These are phyloP conservation scores for Phlyctochytrium arcticum DNA, from an alignment of 192 early-diverging fungal species.

Conservation along the genomic window DNA sequence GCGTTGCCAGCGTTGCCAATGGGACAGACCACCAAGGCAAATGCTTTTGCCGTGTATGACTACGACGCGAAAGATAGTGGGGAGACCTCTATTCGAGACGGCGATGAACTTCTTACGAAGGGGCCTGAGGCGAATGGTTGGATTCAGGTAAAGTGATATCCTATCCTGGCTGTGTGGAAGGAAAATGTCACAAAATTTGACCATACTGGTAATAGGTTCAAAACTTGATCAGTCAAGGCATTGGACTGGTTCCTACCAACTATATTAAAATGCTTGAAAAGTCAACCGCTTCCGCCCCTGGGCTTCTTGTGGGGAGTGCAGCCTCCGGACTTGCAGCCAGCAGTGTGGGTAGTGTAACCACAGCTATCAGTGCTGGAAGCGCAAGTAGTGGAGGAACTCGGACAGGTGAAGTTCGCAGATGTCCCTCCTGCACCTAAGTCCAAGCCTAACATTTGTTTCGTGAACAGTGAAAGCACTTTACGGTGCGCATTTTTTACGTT, in stretches of 20 bases:
- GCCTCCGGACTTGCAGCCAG: no score
- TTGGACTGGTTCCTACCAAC: constrained; percentile 37
- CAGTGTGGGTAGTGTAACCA: no score
- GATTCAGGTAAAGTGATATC: constrained; percentile 38
- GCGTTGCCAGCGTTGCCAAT: neutral
- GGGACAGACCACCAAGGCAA: constrained; percentile 1
- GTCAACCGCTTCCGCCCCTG: no score
- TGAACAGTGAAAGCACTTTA: constrained; percentile 18
- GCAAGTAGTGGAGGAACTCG: no score
- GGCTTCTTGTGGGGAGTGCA: no score
- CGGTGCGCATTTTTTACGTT: no score
- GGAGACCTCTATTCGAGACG: constrained; percentile 32
- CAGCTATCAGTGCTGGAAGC: no score
- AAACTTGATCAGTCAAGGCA: constrained; percentile 14
- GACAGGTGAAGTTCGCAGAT: no score
- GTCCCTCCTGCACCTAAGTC: no score
- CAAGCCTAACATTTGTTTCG: no score
- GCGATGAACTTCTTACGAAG: constrained; percentile 36
- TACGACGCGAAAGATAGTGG: constrained; percentile 36
- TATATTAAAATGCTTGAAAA: constrained; percentile 35
- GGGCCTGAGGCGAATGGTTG: constrained; percentile 34
- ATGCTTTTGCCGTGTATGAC: constrained; percentile 28
- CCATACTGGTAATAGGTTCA: constrained; percentile 3
- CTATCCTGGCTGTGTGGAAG: no score
- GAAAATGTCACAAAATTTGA: neutral